Percentiles rank a stretch among this genome's conserved stretches.
These are phyloP conservation scores for Eucalyptus viminalis DNA, from an alignment of 345 rosid species.

Conservation along the genomic window DNA sequence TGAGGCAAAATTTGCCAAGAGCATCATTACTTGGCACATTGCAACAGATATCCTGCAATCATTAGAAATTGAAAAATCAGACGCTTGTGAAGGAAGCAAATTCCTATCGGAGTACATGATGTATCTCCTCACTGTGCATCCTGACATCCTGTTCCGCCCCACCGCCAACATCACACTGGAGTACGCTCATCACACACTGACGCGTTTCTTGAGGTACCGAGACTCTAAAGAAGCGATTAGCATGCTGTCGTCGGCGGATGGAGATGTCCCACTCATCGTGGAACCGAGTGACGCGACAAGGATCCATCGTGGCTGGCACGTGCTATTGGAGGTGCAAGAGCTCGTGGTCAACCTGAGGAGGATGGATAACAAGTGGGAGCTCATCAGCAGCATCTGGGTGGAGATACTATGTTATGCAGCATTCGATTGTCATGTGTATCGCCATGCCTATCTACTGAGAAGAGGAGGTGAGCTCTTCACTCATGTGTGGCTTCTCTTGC, in stretches of 20 bases:
- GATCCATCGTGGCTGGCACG: no score
- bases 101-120: no score
- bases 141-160: neutral
- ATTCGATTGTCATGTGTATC: accelerated
- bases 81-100: neutral
- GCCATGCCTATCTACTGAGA: no score
- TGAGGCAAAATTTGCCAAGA: neutral
- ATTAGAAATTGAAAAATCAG: neutral
- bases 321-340: no score
- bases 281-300: no score
- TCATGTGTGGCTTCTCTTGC: no score
- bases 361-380: no score
- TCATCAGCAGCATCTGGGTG: no score
- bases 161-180: neutral
- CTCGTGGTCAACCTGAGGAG: no score
- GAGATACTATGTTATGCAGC: no score
- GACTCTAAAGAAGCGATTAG: accelerated
- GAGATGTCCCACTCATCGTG: neutral
- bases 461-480: no score
- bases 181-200: neutral
- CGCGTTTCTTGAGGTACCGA: neutral
- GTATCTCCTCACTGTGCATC: neutral
- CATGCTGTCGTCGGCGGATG: neutral
- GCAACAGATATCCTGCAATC: neutral
- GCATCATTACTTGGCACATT: neutral